A percentile compares a stretch with the other conserved stretches of the same genome.
These are phyloP conservation scores for Juglanconis juglandina DNA, from an alignment of 2,329 filamentous ascomycete genomes.

Conservation along the genomic window DNA sequence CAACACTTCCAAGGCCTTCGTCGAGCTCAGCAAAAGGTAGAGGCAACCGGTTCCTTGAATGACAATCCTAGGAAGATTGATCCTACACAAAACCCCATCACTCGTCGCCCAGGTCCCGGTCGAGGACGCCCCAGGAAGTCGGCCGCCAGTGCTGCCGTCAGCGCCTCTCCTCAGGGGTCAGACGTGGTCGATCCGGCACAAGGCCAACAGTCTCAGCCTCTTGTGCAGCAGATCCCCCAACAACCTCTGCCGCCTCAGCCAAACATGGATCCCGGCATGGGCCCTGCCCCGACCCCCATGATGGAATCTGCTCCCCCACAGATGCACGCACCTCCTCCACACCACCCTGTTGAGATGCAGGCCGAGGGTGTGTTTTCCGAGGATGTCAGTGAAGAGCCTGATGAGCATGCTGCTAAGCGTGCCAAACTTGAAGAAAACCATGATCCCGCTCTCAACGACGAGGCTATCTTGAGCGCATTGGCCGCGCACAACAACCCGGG, in stretches of 20 bases:
- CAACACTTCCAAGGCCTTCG: constrained; percentile 61
- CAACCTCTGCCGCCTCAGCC: constrained; percentile 18
- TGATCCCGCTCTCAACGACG: constrained; percentile 40
- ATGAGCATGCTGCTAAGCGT: constrained; percentile 39
- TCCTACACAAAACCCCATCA: constrained; percentile 56
- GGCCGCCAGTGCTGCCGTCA: constrained; percentile 25
- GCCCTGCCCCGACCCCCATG: constrained; percentile 14
- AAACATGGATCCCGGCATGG: constrained; percentile 17
- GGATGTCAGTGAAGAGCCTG: constrained; percentile 19
- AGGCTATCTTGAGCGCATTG: constrained; percentile 44
- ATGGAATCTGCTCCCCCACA: constrained; percentile 20
- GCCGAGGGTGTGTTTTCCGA: constrained; percentile 20
- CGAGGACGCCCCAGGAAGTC: constrained; percentile 51
- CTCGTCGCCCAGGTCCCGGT: constrained; percentile 56
- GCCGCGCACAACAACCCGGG: constrained; percentile 40
- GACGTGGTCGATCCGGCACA: constrained; percentile 5
- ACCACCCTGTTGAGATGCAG: constrained; percentile 28
- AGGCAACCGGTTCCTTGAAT: constrained; percentile 32
- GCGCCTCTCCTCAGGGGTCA: not conserved
- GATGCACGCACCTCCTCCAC: constrained; percentile 21
- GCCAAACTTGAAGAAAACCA: constrained; percentile 35
- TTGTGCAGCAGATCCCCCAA: constrained; percentile 10
- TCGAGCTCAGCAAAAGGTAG: constrained; percentile 52
- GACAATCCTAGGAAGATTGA: constrained; percentile 41
- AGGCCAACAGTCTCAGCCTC: constrained; percentile 2